Evolutionary conservation across 306 rosid genomes (phyloP).

Genomic region (Malus sieversii): DNA sequence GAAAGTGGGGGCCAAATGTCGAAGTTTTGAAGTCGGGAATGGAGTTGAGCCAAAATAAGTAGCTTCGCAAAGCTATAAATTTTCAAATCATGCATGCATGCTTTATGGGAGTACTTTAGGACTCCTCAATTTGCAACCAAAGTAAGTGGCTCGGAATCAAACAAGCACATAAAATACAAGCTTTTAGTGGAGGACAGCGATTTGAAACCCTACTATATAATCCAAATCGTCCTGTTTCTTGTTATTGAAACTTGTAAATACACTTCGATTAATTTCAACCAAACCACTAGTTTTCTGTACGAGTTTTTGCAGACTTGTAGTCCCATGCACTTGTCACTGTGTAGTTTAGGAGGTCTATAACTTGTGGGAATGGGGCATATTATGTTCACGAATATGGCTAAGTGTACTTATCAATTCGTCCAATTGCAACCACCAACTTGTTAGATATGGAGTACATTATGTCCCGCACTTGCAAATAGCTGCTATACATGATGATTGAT

Average conservation of each 20-base stretch:
- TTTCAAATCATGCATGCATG: not conserved
- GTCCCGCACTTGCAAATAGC: not conserved
- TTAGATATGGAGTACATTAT: not conserved
- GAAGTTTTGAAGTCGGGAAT: not conserved
- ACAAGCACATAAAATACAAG: not conserved
- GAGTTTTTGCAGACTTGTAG: not conserved
- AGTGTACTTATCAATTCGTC: not conserved
- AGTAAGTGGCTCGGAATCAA: not conserved
- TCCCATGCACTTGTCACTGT: not conserved
- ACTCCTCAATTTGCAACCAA: not conserved
- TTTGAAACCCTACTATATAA: not conserved
- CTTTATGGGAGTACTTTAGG: not conserved
- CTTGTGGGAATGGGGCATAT: not conserved
- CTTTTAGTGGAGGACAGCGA: slow-evolving; percentile 1
- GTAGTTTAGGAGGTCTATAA: not conserved
- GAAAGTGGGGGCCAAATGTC: not conserved
- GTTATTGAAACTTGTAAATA: not conserved
- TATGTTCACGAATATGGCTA: not conserved
- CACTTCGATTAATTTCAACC: not conserved
- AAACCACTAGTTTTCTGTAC: not conserved
- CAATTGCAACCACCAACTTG: not conserved
- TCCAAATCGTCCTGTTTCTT: not conserved
- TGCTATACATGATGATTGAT: not conserved
- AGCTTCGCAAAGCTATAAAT: not conserved
- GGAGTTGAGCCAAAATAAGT: not conserved